A percentile compares a stretch with the other conserved stretches of the same genome.
Evolutionary conservation across 495 filamentous ascomycete genomes (phyloP).

Genomic region (Halenospora varia): DNA sequence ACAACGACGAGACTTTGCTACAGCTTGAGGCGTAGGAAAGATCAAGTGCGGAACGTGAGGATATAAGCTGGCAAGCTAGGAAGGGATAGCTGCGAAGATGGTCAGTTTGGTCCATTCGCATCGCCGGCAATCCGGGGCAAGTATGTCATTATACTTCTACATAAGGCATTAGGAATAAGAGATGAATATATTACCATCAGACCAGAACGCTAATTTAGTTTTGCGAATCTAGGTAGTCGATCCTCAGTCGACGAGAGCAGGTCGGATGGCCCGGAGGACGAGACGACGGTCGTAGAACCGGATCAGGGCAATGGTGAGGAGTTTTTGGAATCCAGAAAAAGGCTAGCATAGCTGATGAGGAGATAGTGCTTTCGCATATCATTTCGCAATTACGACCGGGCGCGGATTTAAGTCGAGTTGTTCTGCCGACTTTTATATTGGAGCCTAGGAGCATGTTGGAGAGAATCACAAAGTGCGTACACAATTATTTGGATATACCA

Average conservation of each 20-base stretch:
- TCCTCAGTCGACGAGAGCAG: constrained; percentile 39
- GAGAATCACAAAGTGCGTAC: constrained; percentile 88
- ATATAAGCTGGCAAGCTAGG: too few species aligned
- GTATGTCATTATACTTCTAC: constrained; percentile 9
- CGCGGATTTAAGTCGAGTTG: constrained; percentile 90
- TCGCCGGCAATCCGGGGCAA: constrained; percentile 27
- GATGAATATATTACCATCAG: neutral
- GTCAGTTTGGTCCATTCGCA: constrained; percentile 21
- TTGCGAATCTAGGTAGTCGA: constrained; percentile 37
- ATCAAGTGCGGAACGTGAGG: too few species aligned
- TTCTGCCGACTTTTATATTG: constrained; percentile 94
- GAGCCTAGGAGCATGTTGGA: constrained; percentile 98
- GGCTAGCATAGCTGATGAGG: neutral
- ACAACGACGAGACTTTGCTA: neutral
- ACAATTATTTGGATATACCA: neutral
- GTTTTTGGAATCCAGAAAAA: neutral
- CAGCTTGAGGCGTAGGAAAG: neutral
- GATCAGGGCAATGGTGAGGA: constrained; percentile 66
- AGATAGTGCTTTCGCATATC: constrained; percentile 82
- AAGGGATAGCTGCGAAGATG: constrained; percentile 15
- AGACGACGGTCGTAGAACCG: constrained; percentile 68
- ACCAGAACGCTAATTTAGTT: constrained; percentile 3
- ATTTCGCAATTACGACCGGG: constrained; percentile 95
- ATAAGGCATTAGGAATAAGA: neutral
- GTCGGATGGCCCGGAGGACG: constrained; percentile 54